Percentiles rank a stretch among this genome's conserved stretches.
These are phyloP conservation scores for Tilletia walkeri DNA, from an alignment of 1,284 basidiomycete genomes.

Conservation along the genomic window DNA sequence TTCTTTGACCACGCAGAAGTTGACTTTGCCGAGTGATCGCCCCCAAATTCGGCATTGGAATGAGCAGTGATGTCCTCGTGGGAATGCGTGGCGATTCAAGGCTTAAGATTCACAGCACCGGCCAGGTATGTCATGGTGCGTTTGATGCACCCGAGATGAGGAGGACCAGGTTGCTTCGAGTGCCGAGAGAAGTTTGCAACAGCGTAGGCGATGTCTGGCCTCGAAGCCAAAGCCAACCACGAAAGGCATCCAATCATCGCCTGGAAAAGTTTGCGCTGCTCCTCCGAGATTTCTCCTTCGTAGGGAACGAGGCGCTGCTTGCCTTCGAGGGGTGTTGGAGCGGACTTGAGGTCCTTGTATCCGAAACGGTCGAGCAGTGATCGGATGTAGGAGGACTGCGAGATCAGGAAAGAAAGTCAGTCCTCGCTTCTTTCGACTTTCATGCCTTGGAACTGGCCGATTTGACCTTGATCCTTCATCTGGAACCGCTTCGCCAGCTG, in stretches of 20 bases:
- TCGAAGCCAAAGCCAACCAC: background rate
- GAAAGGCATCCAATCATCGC: background rate
- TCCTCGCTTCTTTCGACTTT: background rate
- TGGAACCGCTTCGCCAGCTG: background rate
- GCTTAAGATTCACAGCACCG: background rate
- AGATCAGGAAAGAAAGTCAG: background rate
- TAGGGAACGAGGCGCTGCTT: background rate
- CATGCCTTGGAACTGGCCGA: background rate
- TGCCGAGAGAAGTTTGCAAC: background rate
- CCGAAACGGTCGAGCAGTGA: background rate
- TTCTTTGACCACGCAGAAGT: constrained; percentile 9
- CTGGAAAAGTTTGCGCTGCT: background rate
- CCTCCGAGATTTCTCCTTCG: background rate
- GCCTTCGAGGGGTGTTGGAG: background rate
- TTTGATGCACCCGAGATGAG: background rate
- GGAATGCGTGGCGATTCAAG: background rate
- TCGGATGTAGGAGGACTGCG: background rate
- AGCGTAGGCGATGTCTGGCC: background rate
- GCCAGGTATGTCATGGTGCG: background rate
- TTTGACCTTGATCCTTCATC: background rate
- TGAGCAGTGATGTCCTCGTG: background rate
- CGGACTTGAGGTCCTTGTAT: background rate
- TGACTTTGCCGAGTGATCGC: background rate
- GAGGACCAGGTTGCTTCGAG: background rate
- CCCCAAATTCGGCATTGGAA: background rate